Conservation (phyloP, 2,329 filamentous ascomycete genomes). For the Penicillium sp. region DNA sequence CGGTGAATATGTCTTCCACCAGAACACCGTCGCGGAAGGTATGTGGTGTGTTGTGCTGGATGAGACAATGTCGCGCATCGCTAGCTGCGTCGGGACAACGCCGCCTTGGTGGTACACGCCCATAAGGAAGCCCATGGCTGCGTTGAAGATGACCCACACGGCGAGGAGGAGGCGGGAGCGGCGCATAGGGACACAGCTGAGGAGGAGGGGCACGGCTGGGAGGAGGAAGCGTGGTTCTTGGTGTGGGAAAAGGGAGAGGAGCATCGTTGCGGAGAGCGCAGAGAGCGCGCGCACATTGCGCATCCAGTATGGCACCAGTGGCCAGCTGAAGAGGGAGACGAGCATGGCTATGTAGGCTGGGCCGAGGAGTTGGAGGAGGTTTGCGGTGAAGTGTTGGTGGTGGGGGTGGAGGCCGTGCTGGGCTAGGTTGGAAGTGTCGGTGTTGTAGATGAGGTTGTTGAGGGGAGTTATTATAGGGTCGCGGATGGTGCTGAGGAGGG, state of each 20-base stretch:
- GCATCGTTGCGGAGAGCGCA: conserved; percentile 43
- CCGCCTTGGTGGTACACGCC: conserved; percentile 56
- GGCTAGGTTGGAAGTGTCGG: conserved; percentile 66
- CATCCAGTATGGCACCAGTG: conserved; percentile 31
- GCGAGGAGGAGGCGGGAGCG: conserved; percentile 42
- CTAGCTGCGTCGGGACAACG: conserved; percentile 50
- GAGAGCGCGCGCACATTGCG: conserved; percentile 44
- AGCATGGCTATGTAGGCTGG: conserved; percentile 60
- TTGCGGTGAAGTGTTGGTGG: conserved; percentile 72
- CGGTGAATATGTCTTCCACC: conserved; percentile 57
- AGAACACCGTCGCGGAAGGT: conserved; percentile 43
- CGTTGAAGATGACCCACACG: conserved; percentile 51
- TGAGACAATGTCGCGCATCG: conserved; percentile 41
- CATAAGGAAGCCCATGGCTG: conserved; percentile 49
- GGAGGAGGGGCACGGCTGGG: conserved; percentile 51
- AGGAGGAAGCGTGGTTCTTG: conserved; percentile 55
- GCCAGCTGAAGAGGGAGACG: conserved; percentile 48
- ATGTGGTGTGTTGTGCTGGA: conserved; percentile 21
- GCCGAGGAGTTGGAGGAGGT: conserved; percentile 69
- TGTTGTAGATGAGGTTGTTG: conserved; percentile 76
- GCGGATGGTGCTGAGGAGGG: conserved; percentile 43
- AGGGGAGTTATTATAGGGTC: conserved; percentile 70
- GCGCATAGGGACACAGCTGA: conserved; percentile 48
- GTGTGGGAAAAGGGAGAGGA: conserved; percentile 49
- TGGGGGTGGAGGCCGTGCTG: conserved; percentile 74